Base-by-base conservation (phyloP, 2,329 filamentous ascomycete species). In the Verticillium albo-atrum region DNA sequence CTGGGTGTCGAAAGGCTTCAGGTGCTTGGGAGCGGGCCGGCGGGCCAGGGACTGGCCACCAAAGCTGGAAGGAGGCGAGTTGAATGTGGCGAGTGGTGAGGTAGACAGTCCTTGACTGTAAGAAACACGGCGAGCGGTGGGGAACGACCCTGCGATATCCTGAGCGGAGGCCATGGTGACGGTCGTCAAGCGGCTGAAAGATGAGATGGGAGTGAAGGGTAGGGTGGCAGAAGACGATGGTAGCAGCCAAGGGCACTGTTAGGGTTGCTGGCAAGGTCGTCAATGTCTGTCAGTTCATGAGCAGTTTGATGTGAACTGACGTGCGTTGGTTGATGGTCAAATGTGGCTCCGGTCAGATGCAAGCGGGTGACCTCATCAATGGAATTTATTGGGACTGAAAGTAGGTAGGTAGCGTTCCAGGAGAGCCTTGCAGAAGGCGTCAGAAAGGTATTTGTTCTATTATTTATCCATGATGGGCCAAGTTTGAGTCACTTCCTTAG, bases 1-100 rank as follows among this genome's bases (percentile, higher is more conserved):
- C 71, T 94, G 88, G 25, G 92, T 95, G 72, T 94, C 89, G 78
- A 99, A 99, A 17, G 95, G 95, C 79, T 97, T 97, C 67, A 99
- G 79, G 66, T 89, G 89, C 77, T 97, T 97, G 10, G 79, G 71
- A 51, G 78, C 75, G 35, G 72, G 76, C 65, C 66, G 76, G 68
- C 35, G 82, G 75, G 50, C 74, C 65, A 75, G 76, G 61, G 67
- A 73, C 63, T 76, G 75, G 65, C 82, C 74, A 51, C 79, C 71
- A 76, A 83, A 83, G 77, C 87, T 89, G 61, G 87, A 82, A 35
- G 86, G 79, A 34, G 88, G 88, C 64, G 90, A 93, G 70, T 90
- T 83, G 74, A 95, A 93, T 56, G 86, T 86, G 53, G 89, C 81
- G 54, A 81, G 83, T 28, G 94, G 92, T 58, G 92, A 95, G 54